phyloP scores from a whole-genome alignment of 768 basidiomycete species.

The Rhodocollybia butyracea region DNA sequence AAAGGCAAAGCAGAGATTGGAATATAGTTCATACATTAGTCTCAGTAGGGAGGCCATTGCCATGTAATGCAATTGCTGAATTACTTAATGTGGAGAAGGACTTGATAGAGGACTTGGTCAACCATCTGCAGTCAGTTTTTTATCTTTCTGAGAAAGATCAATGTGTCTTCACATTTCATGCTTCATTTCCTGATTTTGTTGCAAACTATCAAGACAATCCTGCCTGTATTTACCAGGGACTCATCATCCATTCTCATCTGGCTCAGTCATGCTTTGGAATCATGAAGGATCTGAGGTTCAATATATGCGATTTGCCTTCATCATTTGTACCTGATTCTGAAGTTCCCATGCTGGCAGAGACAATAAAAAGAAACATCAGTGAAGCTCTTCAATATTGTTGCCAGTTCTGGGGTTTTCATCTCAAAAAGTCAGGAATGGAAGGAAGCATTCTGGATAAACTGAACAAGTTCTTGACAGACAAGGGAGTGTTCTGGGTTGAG shows the following conservation, averaged over 20 bases:
- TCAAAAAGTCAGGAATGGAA: not conserved
- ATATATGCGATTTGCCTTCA: conserved; percentile 8
- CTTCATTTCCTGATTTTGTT: conserved; percentile 5
- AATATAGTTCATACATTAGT: not conserved
- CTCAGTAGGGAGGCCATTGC: not conserved
- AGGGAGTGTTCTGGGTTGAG: conserved; percentile 8
- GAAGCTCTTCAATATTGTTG: conserved; percentile 4
- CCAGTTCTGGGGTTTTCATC: not conserved
- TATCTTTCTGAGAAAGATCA: not conserved
- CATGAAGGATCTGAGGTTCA: conserved; percentile 4
- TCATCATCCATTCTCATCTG: not conserved
- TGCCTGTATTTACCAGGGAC: not conserved
- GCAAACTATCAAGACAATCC: not conserved
- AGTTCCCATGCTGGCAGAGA: not conserved
- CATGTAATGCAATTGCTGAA: not conserved
- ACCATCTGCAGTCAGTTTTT: not conserved
- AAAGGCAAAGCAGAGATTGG: not conserved
- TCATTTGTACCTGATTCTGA: conserved; percentile 1
- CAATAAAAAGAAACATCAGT: not conserved
- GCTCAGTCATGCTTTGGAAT: not conserved
- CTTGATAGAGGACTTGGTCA: not conserved
- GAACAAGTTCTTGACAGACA: not conserved
- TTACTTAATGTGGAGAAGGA: not conserved
- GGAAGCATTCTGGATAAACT: not conserved
- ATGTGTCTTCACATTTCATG: not conserved